phyloP scores from a whole-genome alignment of 306 rosid species.

The Cucurbita ficifolia region DNA sequence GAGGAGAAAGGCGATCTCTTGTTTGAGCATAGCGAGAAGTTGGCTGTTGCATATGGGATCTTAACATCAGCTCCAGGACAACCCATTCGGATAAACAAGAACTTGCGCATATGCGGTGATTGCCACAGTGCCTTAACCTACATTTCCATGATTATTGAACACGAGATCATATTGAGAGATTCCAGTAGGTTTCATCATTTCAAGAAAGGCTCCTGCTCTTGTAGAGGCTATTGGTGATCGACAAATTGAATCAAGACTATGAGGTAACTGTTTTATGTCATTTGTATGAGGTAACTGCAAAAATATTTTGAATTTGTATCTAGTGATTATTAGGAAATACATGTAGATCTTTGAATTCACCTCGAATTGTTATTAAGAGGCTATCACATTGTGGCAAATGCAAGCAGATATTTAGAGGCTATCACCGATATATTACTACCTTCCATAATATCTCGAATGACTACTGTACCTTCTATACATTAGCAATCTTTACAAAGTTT shows the following conservation, averaged over 20 bases:
- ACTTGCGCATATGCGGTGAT: constrained; percentile 32
- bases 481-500: background rate
- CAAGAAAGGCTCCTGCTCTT: constrained; percentile 63
- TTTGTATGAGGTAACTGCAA: background rate
- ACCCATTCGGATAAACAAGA: background rate
- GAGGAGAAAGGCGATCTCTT: constrained; percentile 78
- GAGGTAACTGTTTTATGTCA: background rate
- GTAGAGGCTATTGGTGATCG: constrained; percentile 67
- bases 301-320: too few relatives aligned
- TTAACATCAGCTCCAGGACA: background rate
- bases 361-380: too few relatives aligned
- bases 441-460: background rate
- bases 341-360: too few relatives aligned
- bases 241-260: background rate
- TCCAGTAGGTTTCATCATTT: constrained; percentile 90
- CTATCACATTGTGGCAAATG: background rate
- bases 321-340: too few relatives aligned
- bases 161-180: constrained; percentile 73
- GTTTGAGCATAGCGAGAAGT: constrained; percentile 75
- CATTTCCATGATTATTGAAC: constrained; percentile 58
- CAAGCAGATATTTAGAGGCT: background rate
- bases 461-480: background rate
- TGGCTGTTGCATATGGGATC: constrained; percentile 72
- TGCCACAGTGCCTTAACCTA: constrained; percentile 43
- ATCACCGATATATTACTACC: background rate